Evolutionary conservation across 1,139 yeast species (phyloP).

Genomic region (Pichia sp.): DNA sequence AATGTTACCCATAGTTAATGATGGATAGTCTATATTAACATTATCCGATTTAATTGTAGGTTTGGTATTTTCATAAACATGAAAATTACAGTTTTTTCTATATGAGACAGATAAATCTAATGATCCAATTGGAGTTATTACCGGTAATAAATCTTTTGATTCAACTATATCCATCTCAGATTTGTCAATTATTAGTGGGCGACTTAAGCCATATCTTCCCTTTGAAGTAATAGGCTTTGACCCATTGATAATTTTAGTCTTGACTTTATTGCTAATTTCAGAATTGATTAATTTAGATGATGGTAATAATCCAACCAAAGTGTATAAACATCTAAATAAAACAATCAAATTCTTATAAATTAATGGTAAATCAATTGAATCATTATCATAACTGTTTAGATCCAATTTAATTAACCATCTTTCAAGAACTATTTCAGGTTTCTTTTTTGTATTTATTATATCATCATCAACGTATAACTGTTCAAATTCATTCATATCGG

Average conservation of each 20-base stretch:
- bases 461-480: slow-evolving; percentile 47
- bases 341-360: slow-evolving; percentile 73
- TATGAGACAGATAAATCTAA: slow-evolving; percentile 72
- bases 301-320: slow-evolving; percentile 66
- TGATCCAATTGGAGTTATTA: slow-evolving; percentile 69
- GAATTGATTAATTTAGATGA: slow-evolving; percentile 48
- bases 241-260: slow-evolving; percentile 69
- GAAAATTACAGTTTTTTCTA: slow-evolving; percentile 64
- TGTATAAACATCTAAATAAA: slow-evolving; percentile 66
- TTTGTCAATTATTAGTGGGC: slow-evolving; percentile 41
- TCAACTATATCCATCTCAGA: slow-evolving; percentile 11
- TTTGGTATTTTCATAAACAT: slow-evolving; percentile 29
- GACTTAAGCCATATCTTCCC: slow-evolving; percentile 80
- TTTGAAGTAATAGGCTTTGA: slow-evolving; percentile 69
- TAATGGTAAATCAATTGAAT: slow-evolving; percentile 48
- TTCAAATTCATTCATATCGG: slow-evolving; percentile 52
- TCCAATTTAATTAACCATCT: slow-evolving; percentile 88
- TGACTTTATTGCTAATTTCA: slow-evolving; percentile 35
- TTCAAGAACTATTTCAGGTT: slow-evolving; percentile 79
- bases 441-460: slow-evolving; percentile 50
- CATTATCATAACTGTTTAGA: slow-evolving; percentile 29
- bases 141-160: slow-evolving; percentile 49
- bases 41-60: background rate
- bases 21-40: background rate
- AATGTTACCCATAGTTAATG: slow-evolving; percentile 15